These are phyloP conservation scores for Fusarium oxysporum DNA, from an alignment of 2,329 filamentous ascomycete genomes.

Conservation along the genomic window DNA sequence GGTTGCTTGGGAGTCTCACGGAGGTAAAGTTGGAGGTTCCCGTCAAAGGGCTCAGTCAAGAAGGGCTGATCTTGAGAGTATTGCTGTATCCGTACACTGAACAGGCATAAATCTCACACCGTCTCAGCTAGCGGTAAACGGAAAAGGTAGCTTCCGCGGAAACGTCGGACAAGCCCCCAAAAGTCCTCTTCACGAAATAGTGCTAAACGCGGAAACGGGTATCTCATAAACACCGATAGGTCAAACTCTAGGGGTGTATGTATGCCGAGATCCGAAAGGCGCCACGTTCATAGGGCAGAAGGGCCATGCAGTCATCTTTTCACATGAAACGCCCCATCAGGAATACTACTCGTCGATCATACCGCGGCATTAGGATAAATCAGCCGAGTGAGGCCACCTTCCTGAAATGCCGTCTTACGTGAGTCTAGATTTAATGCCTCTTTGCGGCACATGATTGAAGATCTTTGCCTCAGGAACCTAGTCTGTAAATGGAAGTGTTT, in stretches of 20 bases:
- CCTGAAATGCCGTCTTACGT: constrained; percentile 11
- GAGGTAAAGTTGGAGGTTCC: not conserved
- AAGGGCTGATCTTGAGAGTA: not conserved
- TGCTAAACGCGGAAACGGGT: not conserved
- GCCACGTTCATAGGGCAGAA: not conserved
- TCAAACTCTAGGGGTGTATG: not conserved
- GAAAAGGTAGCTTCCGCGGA: not conserved
- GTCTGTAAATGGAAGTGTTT: not conserved
- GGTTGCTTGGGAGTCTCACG: not conserved
- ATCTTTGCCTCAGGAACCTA: not conserved
- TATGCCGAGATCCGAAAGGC: not conserved
- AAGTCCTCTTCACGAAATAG: not conserved
- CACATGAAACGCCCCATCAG: not conserved
- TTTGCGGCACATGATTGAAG: not conserved
- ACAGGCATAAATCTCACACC: not conserved
- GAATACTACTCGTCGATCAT: not conserved
- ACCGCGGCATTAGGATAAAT: not conserved
- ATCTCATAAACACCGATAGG: not conserved
- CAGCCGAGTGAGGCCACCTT: not conserved
- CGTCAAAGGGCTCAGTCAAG: not conserved
- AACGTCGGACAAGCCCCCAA: not conserved
- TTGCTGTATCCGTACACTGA: not conserved
- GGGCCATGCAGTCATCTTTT: not conserved
- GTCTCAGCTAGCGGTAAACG: not conserved
- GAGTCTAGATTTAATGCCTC: not conserved